These are phyloP conservation scores for Crotalaria pallida DNA, from an alignment of 306 rosid species.

Conservation along the genomic window DNA sequence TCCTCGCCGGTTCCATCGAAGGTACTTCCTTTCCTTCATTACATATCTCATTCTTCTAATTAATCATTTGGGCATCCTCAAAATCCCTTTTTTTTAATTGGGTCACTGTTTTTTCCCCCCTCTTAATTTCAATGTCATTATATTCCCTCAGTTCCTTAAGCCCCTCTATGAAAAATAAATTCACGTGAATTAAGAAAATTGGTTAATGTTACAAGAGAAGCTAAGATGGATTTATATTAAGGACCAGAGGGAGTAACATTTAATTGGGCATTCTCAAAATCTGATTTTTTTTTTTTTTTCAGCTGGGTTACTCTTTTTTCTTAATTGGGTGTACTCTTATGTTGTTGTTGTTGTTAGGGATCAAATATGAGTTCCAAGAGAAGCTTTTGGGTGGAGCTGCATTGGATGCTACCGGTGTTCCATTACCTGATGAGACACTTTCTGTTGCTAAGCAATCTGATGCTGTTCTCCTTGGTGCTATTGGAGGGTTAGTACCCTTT, in stretches of 20 bases:
- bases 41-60: background rate
- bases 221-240: no score
- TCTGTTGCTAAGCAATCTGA: conserved; percentile 64
- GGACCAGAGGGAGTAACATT: no score
- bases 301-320: no score
- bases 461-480: conserved; percentile 81
- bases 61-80: background rate
- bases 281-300: no score
- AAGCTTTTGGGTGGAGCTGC: conserved; percentile 89
- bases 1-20: conserved; percentile 57
- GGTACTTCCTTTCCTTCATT: no score
- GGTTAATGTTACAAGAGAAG: no score
- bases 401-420: conserved; percentile 77
- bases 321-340: no score
- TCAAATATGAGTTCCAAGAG: conserved; percentile 57
- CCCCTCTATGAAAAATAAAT: no score
- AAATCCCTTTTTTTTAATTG: background rate
- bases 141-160: no score
- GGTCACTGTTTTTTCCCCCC: background rate
- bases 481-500: conserved; percentile 76
- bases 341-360: conserved; percentile 36
- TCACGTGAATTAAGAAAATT: no score
- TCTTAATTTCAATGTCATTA: background rate
- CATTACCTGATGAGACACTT: conserved; percentile 79
- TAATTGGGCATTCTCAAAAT: no score